phyloP scores from a whole-genome alignment of 192 early-diverging fungal species.

The Coemansia sp. region DNA sequence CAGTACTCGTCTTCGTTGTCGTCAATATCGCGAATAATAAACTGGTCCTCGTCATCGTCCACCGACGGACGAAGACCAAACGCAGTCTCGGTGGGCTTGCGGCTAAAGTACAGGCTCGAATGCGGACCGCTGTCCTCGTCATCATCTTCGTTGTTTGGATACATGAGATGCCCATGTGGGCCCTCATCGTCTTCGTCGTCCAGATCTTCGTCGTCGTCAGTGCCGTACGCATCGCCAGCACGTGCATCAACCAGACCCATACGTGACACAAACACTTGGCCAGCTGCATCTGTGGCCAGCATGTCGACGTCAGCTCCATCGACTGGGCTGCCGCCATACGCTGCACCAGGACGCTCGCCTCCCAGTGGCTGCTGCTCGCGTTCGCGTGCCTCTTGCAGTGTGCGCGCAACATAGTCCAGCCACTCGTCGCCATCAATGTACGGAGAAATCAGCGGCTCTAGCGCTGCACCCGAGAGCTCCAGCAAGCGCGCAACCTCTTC shows the following conservation, averaged over 20 bases:
- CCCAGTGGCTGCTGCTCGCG: constrained; percentile 54
- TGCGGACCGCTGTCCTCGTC: constrained; percentile 20
- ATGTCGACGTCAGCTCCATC: constrained; percentile 22
- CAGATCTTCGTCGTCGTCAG: constrained; percentile 40
- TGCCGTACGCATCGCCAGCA: constrained; percentile 23
- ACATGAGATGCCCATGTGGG: constrained; percentile 17
- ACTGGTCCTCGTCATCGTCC: constrained; percentile 41
- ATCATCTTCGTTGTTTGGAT: constrained; percentile 36
- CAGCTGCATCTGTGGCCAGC: constrained; percentile 11
- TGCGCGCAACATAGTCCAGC: constrained; percentile 49
- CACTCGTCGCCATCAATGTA: constrained; percentile 53
- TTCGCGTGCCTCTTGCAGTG: constrained; percentile 43
- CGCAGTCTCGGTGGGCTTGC: background rate
- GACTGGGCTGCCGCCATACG: constrained; percentile 9
- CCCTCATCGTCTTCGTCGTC: constrained; percentile 38
- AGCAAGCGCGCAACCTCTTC: constrained; percentile 92
- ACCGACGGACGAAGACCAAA: constrained; percentile 15
- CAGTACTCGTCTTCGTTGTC: constrained; percentile 24
- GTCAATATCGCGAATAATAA: constrained; percentile 39
- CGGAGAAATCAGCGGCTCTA: constrained; percentile 48
- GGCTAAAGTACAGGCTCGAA: constrained; percentile 29
- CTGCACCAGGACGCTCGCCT: constrained; percentile 43
- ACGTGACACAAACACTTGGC: constrained; percentile 52
- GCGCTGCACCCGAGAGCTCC: constrained; percentile 62
- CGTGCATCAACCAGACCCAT: constrained; percentile 47